Evolutionary conservation across 1,284 basidiomycete species (phyloP).

Genomic region (Ceratobasidium sp.): DNA sequence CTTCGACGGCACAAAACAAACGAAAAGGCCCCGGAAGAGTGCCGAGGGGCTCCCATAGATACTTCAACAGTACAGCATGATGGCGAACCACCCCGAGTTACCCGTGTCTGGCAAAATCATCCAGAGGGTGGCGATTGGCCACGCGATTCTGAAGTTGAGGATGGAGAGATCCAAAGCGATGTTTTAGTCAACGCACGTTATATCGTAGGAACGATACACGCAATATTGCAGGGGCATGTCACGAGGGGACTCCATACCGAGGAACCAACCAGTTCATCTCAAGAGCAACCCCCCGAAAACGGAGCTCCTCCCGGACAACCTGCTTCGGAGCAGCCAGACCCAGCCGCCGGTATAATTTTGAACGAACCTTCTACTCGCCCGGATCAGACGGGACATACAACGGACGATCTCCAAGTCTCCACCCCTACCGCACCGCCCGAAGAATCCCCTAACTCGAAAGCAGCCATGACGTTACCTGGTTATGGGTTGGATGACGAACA

Average conservation of each 20-base stretch:
- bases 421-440: neutral
- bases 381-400: neutral
- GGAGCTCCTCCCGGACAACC: neutral
- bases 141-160: constrained; percentile 37
- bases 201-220: constrained; percentile 33
- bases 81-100: constrained; percentile 31
- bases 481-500: constrained; percentile 42
- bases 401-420: too few species aligned
- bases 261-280: neutral
- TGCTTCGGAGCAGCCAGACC: neutral
- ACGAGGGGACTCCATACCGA: constrained; percentile 14
- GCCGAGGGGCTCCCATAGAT: constrained; percentile 47
- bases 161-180: constrained; percentile 39
- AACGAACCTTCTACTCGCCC: neutral
- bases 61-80: constrained; percentile 36
- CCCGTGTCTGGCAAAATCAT: constrained; percentile 17
- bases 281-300: neutral
- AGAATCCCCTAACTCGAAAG: neutral
- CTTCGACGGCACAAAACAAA: constrained; percentile 67
- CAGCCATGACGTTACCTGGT: constrained; percentile 22
- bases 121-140: constrained; percentile 19
- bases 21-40: constrained; percentile 53
- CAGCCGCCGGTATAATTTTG: neutral
- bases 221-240: constrained; percentile 38
- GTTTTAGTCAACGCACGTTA: constrained; percentile 33